Conservation (phyloP, 768 basidiomycete species). For the Leccinum incarnatum region DNA sequence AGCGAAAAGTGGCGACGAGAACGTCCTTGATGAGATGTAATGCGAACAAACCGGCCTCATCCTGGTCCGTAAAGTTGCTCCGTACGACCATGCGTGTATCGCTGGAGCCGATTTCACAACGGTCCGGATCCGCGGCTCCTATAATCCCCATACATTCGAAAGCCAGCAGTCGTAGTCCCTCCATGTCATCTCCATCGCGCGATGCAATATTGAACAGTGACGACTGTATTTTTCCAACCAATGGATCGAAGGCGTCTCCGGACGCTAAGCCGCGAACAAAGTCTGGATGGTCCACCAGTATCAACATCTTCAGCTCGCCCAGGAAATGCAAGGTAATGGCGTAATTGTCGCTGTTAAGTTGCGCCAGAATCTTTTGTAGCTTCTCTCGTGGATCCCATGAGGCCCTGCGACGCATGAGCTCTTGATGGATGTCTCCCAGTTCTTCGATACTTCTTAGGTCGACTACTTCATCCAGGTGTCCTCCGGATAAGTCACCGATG, state of each 20-base stretch:
- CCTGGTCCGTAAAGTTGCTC: constrained; percentile 76
- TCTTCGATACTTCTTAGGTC: constrained; percentile 74
- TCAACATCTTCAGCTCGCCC: constrained; percentile 68
- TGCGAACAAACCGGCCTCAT: constrained; percentile 75
- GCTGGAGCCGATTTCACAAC: constrained; percentile 63
- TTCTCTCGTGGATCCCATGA: constrained; percentile 51
- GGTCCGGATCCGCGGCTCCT: constrained; percentile 94
- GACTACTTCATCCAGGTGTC: constrained; percentile 73
- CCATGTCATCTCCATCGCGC: constrained; percentile 75
- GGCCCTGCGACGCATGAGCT: constrained; percentile 45
- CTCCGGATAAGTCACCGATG: constrained; percentile 50
- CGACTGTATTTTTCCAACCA: constrained; percentile 65
- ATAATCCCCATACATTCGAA: constrained; percentile 90
- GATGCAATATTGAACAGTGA: constrained; percentile 67
- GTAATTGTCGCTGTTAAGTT: constrained; percentile 74
- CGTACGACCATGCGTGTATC: constrained; percentile 70
- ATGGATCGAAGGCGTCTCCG: constrained; percentile 83
- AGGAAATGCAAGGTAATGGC: constrained; percentile 74
- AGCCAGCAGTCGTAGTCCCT: constrained; percentile 64
- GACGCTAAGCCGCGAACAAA: constrained; percentile 63
- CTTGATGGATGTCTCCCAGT: constrained; percentile 42
- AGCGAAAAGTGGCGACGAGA: constrained; percentile 85
- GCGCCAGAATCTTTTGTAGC: constrained; percentile 67
- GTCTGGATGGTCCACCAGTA: constrained; percentile 47
- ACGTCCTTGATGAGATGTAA: constrained; percentile 82